Evolutionary conservation across 2,329 filamentous ascomycete genomes (phyloP).

Genomic region (Stachybotrys chlorohalonatus): DNA sequence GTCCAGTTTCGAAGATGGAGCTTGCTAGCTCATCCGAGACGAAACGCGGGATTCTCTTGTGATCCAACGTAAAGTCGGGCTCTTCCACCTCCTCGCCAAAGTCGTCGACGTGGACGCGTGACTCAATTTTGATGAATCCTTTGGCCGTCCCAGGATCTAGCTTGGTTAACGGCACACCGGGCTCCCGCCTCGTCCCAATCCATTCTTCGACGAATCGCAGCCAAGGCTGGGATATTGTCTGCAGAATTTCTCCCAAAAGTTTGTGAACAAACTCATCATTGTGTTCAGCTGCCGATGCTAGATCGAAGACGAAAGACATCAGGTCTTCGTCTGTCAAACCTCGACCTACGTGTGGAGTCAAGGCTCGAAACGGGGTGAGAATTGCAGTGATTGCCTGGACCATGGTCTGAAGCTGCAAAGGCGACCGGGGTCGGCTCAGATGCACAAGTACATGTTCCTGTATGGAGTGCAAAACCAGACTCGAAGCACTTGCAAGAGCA

Average conservation of each 20-base stretch:
- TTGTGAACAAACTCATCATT: conserved; percentile 51
- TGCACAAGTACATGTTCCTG: conserved; percentile 39
- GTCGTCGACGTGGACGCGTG: conserved; percentile 46
- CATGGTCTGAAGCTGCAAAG: conserved; percentile 43
- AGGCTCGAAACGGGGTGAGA: conserved; percentile 39
- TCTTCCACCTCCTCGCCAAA: conserved; percentile 48
- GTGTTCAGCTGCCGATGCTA: conserved; percentile 55
- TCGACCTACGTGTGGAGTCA: conserved; percentile 38
- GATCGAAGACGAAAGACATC: conserved; percentile 51
- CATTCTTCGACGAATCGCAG: conserved; percentile 60
- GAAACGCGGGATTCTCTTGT: conserved; percentile 60
- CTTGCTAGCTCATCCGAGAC: conserved; percentile 60
- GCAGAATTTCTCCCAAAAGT: conserved; percentile 59
- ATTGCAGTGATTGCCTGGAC: conserved; percentile 38
- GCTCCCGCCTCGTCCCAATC: conserved; percentile 59
- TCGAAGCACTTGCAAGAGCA: conserved; percentile 42
- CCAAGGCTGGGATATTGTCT: conserved; percentile 56
- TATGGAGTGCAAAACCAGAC: conserved; percentile 36
- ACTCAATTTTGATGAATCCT: conserved; percentile 52
- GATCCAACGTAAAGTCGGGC: conserved; percentile 54
- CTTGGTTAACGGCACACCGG: conserved; percentile 44
- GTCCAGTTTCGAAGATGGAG: conserved; percentile 70
- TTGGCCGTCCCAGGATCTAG: conserved; percentile 33
- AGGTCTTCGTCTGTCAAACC: conserved; percentile 48
- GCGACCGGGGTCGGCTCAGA: conserved; percentile 31